Evolutionary conservation across 768 basidiomycete genomes (phyloP).

Genomic region (Tremella mesenterica): DNA sequence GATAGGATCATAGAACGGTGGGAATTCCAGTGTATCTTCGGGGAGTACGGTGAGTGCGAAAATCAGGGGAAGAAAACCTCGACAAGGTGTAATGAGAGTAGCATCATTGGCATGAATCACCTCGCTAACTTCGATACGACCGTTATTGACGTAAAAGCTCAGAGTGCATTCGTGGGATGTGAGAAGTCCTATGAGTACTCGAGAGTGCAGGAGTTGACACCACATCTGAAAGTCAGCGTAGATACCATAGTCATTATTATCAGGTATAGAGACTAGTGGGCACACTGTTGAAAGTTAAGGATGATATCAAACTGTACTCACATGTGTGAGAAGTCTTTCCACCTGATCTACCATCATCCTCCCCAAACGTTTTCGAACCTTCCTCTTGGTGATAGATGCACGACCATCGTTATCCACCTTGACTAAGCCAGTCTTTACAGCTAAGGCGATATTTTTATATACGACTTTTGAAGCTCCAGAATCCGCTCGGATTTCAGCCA

Average conservation of each 20-base stretch:
- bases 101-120: background rate
- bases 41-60: background rate
- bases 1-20: background rate
- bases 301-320: too few relatives aligned
- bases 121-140: background rate
- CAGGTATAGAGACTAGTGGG: too few relatives aligned
- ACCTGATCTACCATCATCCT: background rate
- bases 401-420: background rate
- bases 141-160: background rate
- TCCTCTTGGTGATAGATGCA: background rate
- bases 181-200: background rate
- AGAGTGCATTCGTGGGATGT: background rate
- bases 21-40: background rate
- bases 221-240: background rate
- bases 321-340: background rate
- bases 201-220: background rate
- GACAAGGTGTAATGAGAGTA: background rate
- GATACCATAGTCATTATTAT: background rate
- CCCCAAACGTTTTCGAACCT: background rate
- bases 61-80: background rate
- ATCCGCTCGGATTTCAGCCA: background rate
- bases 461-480: background rate
- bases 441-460: background rate
- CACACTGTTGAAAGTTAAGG: too few relatives aligned
- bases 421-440: background rate